Conservation (phyloP, 208 protist species). For the Trypanosoma lewisi region DNA sequence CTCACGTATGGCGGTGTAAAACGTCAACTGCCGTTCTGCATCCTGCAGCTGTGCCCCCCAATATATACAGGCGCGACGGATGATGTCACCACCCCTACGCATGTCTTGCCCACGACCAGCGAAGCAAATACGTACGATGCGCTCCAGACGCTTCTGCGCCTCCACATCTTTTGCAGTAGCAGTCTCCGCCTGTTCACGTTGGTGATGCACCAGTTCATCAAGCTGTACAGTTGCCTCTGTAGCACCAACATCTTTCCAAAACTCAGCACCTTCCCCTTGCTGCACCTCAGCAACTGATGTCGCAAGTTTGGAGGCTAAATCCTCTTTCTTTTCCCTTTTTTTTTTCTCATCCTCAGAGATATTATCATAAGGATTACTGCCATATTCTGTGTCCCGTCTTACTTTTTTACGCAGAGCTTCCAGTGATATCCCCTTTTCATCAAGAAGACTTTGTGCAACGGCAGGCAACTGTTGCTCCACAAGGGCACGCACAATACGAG, state of each 20-base stretch:
- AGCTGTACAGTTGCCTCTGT: conserved; percentile 24
- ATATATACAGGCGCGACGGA: conserved; percentile 21
- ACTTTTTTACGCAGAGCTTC: background rate
- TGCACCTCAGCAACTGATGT: conserved; percentile 1
- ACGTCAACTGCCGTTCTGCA: conserved; percentile 19
- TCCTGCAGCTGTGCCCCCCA: conserved; percentile 21
- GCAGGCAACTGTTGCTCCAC: conserved; percentile 17
- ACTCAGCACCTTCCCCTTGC: conserved; percentile 2
- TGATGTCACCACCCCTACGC: conserved; percentile 2
- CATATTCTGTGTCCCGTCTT: background rate
- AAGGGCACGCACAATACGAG: conserved; percentile 16
- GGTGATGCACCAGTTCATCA: conserved; percentile 19
- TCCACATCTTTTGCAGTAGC: background rate
- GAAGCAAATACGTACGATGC: conserved; percentile 25
- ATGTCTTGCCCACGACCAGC: background rate
- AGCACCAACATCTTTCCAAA: conserved; percentile 18
- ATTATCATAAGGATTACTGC: background rate
- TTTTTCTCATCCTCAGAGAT: background rate
- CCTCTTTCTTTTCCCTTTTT: conserved; percentile 14
- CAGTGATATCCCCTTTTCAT: background rate
- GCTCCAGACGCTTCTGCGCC: background rate
- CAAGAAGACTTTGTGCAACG: conserved; percentile 8
- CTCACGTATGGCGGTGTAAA: conserved; percentile 24
- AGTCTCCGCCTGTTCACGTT: conserved; percentile 10
- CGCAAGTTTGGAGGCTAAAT: conserved; percentile 1